Base-by-base conservation (phyloP, 2,329 filamentous ascomycete species). In the Talaromyces sp. region DNA sequence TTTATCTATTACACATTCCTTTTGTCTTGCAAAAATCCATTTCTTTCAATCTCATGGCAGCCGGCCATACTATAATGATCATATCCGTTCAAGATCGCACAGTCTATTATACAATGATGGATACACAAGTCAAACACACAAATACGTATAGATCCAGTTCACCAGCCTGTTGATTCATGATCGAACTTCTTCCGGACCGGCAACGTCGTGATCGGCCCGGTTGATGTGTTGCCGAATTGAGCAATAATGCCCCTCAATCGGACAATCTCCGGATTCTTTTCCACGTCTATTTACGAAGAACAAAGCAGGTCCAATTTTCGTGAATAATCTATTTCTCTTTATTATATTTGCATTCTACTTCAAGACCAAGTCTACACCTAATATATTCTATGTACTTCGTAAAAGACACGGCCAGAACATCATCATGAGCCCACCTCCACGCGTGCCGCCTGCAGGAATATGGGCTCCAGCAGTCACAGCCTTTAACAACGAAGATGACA, bases 401-500 rank as follows among this genome's bases (percentile, higher is more conserved):
- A 13, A 14, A 54, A 22, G 10, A 19, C 9, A n/a, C 14, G 5
- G 19, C 14, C 27, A 14, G 31, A 33, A 56, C 50, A 56, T 5
- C 10, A 57, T 27, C 13, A 62, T 56, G 60, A 33, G 24, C 7
- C 33, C n/a, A 37, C 65, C 64, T 67, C 65, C 63, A 59, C 70
- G 66, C 47, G 72, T 75, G 39, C 74, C 75, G 47, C 62, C 58
- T 24, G 64, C 75, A 1, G 82, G 82, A 31, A 79, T 84, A 60
- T 85, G 82, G 81, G 81, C 77, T 60, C 84, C 84, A 6, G 82
- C 83, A 10, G 79, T 86, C 27, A 85, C 84, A 31, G 83, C 84
- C 72, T 85, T 86, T 74, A 74, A 85, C 72, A 80, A 77, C 24
- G 72, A 69, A 14, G 81, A 79, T 22, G 84, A 86, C 71, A 78